Percentiles rank a stretch among this genome's conserved stretches.
These are phyloP conservation scores for Neofusicoccum ribis DNA, from an alignment of 2,329 filamentous ascomycete genomes.

Conservation along the genomic window DNA sequence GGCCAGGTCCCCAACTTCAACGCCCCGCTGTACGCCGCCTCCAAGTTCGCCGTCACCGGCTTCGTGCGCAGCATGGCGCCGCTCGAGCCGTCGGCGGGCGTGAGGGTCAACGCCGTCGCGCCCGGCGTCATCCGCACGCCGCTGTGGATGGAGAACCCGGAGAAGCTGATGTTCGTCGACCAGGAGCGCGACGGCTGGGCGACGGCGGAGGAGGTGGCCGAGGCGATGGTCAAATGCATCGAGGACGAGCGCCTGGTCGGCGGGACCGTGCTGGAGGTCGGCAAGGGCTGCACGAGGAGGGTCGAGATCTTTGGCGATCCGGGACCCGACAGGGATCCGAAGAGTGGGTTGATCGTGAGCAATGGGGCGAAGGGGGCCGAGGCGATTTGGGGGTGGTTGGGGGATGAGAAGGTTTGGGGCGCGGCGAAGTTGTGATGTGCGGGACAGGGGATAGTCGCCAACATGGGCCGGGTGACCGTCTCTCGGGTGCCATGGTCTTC, in stretches of 20 bases:
- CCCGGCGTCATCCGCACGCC: slow-evolving; percentile 63
- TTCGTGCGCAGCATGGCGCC: slow-evolving; percentile 52
- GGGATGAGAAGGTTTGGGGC: slow-evolving; percentile 46
- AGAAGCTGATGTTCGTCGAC: slow-evolving; percentile 57
- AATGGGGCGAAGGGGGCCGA: slow-evolving; percentile 43
- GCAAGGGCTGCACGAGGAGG: slow-evolving; percentile 50
- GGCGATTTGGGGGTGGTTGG: slow-evolving; percentile 54
- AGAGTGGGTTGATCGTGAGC: slow-evolving; percentile 48
- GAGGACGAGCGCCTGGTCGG: slow-evolving; percentile 46
- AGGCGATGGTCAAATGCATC: slow-evolving; percentile 58
- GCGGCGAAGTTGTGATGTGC: slow-evolving; percentile 24
- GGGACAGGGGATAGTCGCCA: not conserved
- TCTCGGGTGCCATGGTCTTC: too few relatives aligned
- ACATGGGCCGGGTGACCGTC: too few relatives aligned
- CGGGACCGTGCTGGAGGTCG: slow-evolving; percentile 58
- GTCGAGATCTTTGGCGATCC: slow-evolving; percentile 56
- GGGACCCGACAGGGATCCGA: slow-evolving; percentile 45
- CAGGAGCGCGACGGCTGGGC: slow-evolving; percentile 56
- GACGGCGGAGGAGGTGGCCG: slow-evolving; percentile 60
- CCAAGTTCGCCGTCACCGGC: slow-evolving; percentile 48
- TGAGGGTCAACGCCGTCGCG: slow-evolving; percentile 61
- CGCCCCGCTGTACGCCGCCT: slow-evolving; percentile 47
- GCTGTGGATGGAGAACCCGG: slow-evolving; percentile 62
- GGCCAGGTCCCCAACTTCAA: slow-evolving; percentile 42
- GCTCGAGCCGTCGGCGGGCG: slow-evolving; percentile 51